Percentiles rank a stretch among this genome's conserved stretches.
Conservation (phyloP, 192 early-diverging fungal species). For the Entrophospora sp. region DNA sequence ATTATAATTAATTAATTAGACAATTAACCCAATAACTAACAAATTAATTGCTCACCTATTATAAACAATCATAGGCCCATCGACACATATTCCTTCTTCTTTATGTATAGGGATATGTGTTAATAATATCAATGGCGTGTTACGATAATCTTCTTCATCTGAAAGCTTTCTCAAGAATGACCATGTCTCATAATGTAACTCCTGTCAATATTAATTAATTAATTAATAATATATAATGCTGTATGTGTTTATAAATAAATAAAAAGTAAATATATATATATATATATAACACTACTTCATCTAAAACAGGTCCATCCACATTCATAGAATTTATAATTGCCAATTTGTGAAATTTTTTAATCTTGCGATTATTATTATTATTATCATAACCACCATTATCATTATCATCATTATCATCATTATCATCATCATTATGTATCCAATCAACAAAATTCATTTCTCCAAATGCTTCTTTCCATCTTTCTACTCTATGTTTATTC, state of each 20-base stretch:
- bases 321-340: constrained; percentile 33
- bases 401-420: constrained; percentile 3
- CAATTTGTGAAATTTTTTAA: constrained; percentile 16
- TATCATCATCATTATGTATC: constrained; percentile 1
- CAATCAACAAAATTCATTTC: constrained; percentile 37
- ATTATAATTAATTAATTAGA: too few species aligned
- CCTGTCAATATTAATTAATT: not conserved
- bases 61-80: constrained; percentile 28
- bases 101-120: constrained; percentile 57
- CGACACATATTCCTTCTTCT: constrained; percentile 42
- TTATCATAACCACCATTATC: not conserved
- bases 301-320: constrained; percentile 32
- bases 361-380: too few species aligned
- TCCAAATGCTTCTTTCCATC: constrained; percentile 49
- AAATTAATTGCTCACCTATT: constrained; percentile 22
- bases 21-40: too few species aligned
- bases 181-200: constrained; percentile 48
- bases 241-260: too few species aligned
- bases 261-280: too few species aligned
- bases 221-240: too few species aligned
- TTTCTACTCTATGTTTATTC: constrained; percentile 34
- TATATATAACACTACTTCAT: constrained; percentile 27
- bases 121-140: constrained; percentile 42
- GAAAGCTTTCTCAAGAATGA: constrained; percentile 36
- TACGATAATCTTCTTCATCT: constrained; percentile 22